Conservation (phyloP, 805 yeast species). For the Nematodospora valgi region DNA sequence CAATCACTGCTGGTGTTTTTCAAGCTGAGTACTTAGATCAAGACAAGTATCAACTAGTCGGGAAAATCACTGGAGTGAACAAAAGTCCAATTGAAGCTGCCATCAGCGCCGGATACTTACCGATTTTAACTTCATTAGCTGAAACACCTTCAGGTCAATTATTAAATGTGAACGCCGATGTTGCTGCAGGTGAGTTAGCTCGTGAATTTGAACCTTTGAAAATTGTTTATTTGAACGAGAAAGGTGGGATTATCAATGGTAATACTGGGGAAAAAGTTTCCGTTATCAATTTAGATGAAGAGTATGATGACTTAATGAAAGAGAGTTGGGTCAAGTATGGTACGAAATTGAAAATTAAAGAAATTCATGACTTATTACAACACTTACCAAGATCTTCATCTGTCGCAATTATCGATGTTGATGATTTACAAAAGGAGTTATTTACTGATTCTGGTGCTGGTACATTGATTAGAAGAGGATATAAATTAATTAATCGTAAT, state of each 20-base stretch:
- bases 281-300: constrained; percentile 91
- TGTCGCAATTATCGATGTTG: constrained; percentile 94
- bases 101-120: constrained; percentile 93
- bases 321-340: constrained; percentile 99
- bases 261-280: constrained; percentile 86
- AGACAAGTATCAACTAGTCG: constrained; percentile 89
- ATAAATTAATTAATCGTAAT: constrained; percentile 72
- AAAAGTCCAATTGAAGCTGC: constrained; percentile 87
- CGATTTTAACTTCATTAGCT: constrained; percentile 93
- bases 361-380: constrained; percentile 90
- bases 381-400: constrained; percentile 95
- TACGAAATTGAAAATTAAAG: constrained; percentile 93
- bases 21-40: constrained; percentile 88
- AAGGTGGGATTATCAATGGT: constrained; percentile 96
- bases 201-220: constrained; percentile 95
- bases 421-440: constrained; percentile 93
- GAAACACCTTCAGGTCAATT: constrained; percentile 97
- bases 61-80: constrained; percentile 81
- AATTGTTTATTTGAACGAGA: constrained; percentile 93
- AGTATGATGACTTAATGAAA: constrained; percentile 84
- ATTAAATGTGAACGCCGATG: constrained; percentile 96
- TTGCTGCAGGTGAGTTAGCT: constrained; percentile 97
- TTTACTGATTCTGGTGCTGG: constrained; percentile 99
- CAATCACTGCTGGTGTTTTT: constrained; percentile 97
- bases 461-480: constrained; percentile 95